Evolutionary conservation across 2,329 filamentous ascomycete genomes (phyloP).

Genomic region (Scortechinia acanthostroma): DNA sequence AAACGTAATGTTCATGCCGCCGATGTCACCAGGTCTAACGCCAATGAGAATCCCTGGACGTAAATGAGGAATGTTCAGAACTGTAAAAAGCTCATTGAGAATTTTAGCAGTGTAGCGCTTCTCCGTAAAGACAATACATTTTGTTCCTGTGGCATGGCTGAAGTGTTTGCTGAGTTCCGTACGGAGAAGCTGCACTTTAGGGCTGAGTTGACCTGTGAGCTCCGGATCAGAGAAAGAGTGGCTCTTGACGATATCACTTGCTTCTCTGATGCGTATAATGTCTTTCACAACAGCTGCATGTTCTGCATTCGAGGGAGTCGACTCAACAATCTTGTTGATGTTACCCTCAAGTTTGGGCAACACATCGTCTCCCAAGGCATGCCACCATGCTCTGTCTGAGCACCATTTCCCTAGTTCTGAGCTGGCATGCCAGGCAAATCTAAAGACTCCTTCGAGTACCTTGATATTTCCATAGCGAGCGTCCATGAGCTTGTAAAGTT

Average conservation of each 20-base stretch:
- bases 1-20: slow-evolving; percentile 59
- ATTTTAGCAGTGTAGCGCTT: slow-evolving; percentile 71
- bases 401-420: slow-evolving; percentile 75
- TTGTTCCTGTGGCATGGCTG: slow-evolving; percentile 27
- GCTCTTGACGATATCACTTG: slow-evolving; percentile 42
- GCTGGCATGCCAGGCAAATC: slow-evolving; percentile 49
- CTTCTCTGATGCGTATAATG: slow-evolving; percentile 47
- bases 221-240: slow-evolving; percentile 33
- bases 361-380: slow-evolving; percentile 58
- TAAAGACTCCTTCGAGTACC: slow-evolving; percentile 47
- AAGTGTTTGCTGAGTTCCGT: slow-evolving; percentile 58
- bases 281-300: slow-evolving; percentile 36
- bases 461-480: slow-evolving; percentile 26
- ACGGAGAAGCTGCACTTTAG: slow-evolving; percentile 64
- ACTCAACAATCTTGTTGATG: not conserved
- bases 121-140: slow-evolving; percentile 82
- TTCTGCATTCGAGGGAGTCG: not conserved
- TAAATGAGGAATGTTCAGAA: not conserved
- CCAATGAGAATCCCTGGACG: not conserved
- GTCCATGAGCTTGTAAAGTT: slow-evolving; percentile 51
- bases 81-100: slow-evolving; percentile 57
- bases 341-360: not conserved
- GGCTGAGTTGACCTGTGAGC: slow-evolving; percentile 27
- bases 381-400: slow-evolving; percentile 73
- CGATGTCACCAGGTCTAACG: slow-evolving; percentile 33